These are phyloP conservation scores for Aspergillus olivimuriae DNA, from an alignment of 495 filamentous ascomycete species.

Conservation along the genomic window DNA sequence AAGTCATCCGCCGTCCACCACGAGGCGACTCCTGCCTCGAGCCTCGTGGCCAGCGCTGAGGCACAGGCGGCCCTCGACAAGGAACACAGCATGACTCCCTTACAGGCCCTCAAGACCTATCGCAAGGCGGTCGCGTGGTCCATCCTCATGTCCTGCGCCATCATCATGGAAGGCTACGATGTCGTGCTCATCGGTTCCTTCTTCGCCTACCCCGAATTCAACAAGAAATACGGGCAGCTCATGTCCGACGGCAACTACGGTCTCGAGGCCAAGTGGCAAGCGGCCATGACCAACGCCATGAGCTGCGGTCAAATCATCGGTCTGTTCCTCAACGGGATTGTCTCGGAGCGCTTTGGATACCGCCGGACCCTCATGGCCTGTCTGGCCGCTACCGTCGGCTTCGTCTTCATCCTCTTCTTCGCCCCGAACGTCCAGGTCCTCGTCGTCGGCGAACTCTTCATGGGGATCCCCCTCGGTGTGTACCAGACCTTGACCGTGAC, in stretches of 20 bases:
- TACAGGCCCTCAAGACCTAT: conserved; percentile 27
- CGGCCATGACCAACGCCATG: conserved; percentile 56
- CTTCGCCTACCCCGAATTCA: conserved; percentile 29
- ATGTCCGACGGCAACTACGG: conserved; percentile 27
- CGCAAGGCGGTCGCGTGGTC: conserved; percentile 42
- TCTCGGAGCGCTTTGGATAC: conserved; percentile 61
- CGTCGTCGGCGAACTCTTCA: conserved; percentile 59
- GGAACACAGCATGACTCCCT: conserved; percentile 19
- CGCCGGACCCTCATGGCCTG: conserved; percentile 53
- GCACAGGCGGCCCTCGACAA: conserved; percentile 19
- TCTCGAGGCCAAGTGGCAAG: conserved; percentile 51
- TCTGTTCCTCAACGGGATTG: conserved; percentile 56
- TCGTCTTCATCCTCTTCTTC: conserved; percentile 62
- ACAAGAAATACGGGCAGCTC: conserved; percentile 25
- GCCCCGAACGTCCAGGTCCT: conserved; percentile 53
- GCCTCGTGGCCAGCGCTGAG: neutral
- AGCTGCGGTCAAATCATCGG: conserved; percentile 58
- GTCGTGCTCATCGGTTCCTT: conserved; percentile 29
- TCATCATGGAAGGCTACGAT: conserved; percentile 47
- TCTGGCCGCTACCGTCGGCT: conserved; percentile 46
- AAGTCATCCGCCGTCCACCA: neutral
- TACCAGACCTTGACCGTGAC: conserved; percentile 64
- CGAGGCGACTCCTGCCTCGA: neutral
- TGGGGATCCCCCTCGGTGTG: conserved; percentile 66
- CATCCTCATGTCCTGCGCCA: conserved; percentile 30